Conservation (phyloP, 2,329 filamentous ascomycete genomes). For the Dothiorella sarmentorum region DNA sequence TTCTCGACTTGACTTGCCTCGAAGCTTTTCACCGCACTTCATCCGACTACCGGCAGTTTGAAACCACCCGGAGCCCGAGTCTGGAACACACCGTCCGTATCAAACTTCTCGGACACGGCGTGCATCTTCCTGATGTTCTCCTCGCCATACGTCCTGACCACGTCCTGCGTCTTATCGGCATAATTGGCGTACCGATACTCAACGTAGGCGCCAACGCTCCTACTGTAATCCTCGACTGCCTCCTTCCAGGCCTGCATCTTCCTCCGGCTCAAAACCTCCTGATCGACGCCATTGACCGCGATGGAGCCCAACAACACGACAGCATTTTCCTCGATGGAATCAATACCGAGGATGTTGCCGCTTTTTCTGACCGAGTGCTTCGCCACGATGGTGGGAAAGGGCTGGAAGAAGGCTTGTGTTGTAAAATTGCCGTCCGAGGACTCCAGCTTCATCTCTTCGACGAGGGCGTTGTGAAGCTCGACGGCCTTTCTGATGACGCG, state of each 20-base stretch:
- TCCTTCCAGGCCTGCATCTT: constrained; percentile 22
- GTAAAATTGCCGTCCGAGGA: constrained; percentile 32
- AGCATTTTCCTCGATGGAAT: constrained; percentile 18
- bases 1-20: too few relatives aligned
- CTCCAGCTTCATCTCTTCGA: constrained; percentile 30
- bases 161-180: constrained; percentile 26
- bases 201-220: background rate
- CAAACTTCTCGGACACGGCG: constrained; percentile 25
- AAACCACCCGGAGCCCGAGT: constrained; percentile 8
- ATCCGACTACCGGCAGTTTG: background rate
- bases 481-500: constrained; percentile 37
- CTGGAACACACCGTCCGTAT: constrained; percentile 28
- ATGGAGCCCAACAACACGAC: constrained; percentile 12
- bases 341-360: constrained; percentile 42
- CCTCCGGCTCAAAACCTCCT: constrained; percentile 20
- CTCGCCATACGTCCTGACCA: constrained; percentile 25
- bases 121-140: constrained; percentile 25
- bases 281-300: constrained; percentile 26
- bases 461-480: constrained; percentile 40
- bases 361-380: constrained; percentile 35
- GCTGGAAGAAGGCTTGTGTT: constrained; percentile 35
- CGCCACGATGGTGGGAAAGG: constrained; percentile 39
- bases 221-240: constrained; percentile 12
- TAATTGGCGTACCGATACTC: constrained; percentile 27
- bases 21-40: too few relatives aligned